phyloP scores from a whole-genome alignment of 768 basidiomycete species.

The Dictyophora rubrovolvata region DNA sequence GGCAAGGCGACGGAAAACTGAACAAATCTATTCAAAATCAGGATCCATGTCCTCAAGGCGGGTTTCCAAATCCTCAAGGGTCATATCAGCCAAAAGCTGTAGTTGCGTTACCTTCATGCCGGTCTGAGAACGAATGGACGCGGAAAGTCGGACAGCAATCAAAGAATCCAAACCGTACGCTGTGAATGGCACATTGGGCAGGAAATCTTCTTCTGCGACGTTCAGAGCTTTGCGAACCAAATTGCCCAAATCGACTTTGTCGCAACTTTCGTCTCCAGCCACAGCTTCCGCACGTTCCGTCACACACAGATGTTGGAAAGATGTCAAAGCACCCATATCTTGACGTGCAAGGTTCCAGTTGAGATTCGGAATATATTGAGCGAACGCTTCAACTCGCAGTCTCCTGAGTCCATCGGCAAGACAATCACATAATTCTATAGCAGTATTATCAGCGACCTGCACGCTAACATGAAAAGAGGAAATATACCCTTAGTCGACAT shows the following conservation, averaged over 20 bases:
- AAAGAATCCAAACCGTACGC: slow-evolving; percentile 35
- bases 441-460: not conserved
- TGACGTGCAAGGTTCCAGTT: slow-evolving; percentile 21
- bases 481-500: slow-evolving; percentile 13
- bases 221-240: slow-evolving; percentile 19
- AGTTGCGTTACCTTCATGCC: slow-evolving; percentile 23
- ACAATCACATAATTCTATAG: slow-evolving; percentile 21
- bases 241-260: slow-evolving; percentile 11
- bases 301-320: slow-evolving; percentile 18
- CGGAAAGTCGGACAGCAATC: slow-evolving; percentile 28
- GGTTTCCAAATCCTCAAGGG: slow-evolving; percentile 19
- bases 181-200: slow-evolving; percentile 28
- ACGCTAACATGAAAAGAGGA: not conserved
- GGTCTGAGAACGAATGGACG: slow-evolving; percentile 17
- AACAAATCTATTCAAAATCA: slow-evolving; percentile 1
- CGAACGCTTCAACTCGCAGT: slow-evolving; percentile 16
- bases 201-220: slow-evolving; percentile 25
- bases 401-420: slow-evolving; percentile 24
- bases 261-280: slow-evolving; percentile 6
- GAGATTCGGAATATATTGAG: slow-evolving; percentile 25
- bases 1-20: not conserved
- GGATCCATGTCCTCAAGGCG: slow-evolving; percentile 2
- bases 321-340: slow-evolving; percentile 15
- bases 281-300: slow-evolving; percentile 9
- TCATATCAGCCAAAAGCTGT: slow-evolving; percentile 26